phyloP scores from a whole-genome alignment of 1,284 basidiomycete genomes.

The Ustilago sp. region DNA sequence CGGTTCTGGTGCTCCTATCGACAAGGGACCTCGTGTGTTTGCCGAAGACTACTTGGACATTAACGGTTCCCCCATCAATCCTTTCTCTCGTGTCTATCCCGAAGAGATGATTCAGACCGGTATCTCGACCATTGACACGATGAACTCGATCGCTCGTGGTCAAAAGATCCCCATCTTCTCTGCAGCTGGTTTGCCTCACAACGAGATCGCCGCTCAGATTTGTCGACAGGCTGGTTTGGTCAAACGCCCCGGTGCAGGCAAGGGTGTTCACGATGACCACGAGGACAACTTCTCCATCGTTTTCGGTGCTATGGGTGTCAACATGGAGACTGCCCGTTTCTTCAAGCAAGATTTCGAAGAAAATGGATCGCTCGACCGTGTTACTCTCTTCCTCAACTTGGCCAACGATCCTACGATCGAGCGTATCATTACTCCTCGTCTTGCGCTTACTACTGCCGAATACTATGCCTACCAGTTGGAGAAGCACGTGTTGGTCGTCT shows the following conservation, averaged over 20 bases:
- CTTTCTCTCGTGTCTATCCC: conserved; percentile 98
- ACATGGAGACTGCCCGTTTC: conserved; percentile 99
- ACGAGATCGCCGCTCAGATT: conserved; percentile 99
- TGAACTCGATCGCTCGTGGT: conserved; percentile 97
- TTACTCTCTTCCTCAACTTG: conserved; percentile 97
- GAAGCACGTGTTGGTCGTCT: conserved; percentile 98
- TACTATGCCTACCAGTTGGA: conserved; percentile 99
- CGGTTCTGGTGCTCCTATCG: conserved; percentile 96
- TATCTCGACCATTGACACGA: conserved; percentile 81
- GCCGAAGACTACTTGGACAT: conserved; percentile 99
- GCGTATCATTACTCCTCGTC: conserved; percentile 98
- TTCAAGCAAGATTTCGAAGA: conserved; percentile 99
- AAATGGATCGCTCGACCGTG: conserved; percentile 96
- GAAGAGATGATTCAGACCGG: conserved; percentile 99
- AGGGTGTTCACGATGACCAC: conserved; percentile 97
- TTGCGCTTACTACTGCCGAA: conserved; percentile 97
- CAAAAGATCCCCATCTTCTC: conserved; percentile 99
- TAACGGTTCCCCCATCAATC: conserved; percentile 99
- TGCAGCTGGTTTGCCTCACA: conserved; percentile 97
- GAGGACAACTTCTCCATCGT: conserved; percentile 99
- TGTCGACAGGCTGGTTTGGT: conserved; percentile 99
- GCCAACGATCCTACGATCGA: conserved; percentile 99
- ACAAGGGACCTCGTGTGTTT: conserved; percentile 98
- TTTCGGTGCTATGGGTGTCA: conserved; percentile 99
- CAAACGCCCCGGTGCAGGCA: conserved; percentile 72